A percentile compares a stretch with the other conserved stretches of the same genome.
Evolutionary conservation across 257 asterid genomes (phyloP).

Genomic region (Handroanthus guayacan): DNA sequence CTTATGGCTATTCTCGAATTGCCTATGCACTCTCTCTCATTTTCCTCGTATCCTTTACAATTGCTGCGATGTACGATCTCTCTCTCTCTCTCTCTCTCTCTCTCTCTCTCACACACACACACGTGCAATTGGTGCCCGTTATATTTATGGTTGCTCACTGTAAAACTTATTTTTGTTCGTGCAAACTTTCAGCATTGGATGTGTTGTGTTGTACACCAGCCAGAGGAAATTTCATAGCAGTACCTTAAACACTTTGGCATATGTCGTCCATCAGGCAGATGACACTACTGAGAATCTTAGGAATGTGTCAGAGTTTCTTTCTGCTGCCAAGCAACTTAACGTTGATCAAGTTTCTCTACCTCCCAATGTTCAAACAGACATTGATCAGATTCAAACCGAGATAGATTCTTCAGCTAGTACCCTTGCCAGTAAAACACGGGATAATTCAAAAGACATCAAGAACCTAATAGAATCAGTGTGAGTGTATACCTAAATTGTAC

Average conservation of each 20-base stretch:
- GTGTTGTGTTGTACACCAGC: slow-evolving; percentile 69
- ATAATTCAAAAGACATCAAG: slow-evolving; percentile 56
- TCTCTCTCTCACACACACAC: slow-evolving; percentile 1
- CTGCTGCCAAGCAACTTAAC: slow-evolving; percentile 72
- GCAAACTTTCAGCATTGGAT: slow-evolving; percentile 71
- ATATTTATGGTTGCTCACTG: not conserved
- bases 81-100: slow-evolving; percentile 40
- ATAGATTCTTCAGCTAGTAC: slow-evolving; percentile 65
- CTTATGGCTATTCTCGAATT: slow-evolving; percentile 66
- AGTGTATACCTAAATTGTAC: slow-evolving; percentile 16
- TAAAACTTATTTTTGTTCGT: slow-evolving; percentile 32
- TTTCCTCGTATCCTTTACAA: slow-evolving; percentile 63
- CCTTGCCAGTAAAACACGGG: slow-evolving; percentile 51
- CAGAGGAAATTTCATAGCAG: slow-evolving; percentile 70
- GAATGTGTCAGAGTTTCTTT: slow-evolving; percentile 75
- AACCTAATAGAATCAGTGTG: slow-evolving; percentile 57
- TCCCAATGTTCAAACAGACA: slow-evolving; percentile 70
- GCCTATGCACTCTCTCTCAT: slow-evolving; percentile 80
- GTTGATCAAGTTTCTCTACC: slow-evolving; percentile 72
- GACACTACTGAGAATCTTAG: slow-evolving; percentile 58
- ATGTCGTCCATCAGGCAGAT: slow-evolving; percentile 74
- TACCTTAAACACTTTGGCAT: slow-evolving; percentile 54
- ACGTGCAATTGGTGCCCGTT: too few species aligned
- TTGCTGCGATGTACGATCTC: slow-evolving; percentile 60
- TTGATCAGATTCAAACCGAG: slow-evolving; percentile 63